Evolutionary conservation across 768 basidiomycete genomes (phyloP).

Genomic region (Paxillus involutus): DNA sequence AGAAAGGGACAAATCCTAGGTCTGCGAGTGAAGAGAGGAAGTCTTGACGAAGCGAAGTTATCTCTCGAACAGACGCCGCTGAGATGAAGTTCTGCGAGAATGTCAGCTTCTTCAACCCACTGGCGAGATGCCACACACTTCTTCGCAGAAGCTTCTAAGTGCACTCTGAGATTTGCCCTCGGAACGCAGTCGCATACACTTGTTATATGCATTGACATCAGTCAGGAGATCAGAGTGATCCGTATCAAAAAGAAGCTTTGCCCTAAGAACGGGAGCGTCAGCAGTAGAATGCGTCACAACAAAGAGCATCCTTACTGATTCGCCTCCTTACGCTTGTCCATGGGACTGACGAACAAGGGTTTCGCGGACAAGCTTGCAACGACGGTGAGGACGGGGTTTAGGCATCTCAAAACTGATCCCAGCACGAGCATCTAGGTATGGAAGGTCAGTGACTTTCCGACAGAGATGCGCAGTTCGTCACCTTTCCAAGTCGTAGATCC

Average conservation of each 20-base stretch:
- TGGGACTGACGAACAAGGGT: slow-evolving; percentile 77
- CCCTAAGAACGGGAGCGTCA: slow-evolving; percentile 42
- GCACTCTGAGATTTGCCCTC: slow-evolving; percentile 47
- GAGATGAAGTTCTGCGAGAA: slow-evolving; percentile 79
- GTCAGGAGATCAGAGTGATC: slow-evolving; percentile 86
- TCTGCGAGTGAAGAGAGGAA: slow-evolving; percentile 68
- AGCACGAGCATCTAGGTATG: slow-evolving; percentile 79
- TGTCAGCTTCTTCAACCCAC: not conserved
- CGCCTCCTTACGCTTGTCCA: slow-evolving; percentile 83
- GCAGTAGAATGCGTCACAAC: not conserved
- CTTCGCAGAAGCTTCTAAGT: slow-evolving; percentile 67
- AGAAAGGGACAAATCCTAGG: slow-evolving; percentile 64
- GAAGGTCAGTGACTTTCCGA: slow-evolving; percentile 1
- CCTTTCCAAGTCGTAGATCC: slow-evolving; percentile 86
- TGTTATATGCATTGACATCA: slow-evolving; percentile 73
- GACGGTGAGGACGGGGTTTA: slow-evolving; percentile 79
- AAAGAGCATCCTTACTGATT: slow-evolving; percentile 47
- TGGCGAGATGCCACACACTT: slow-evolving; percentile 36
- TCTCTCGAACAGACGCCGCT: slow-evolving; percentile 66
- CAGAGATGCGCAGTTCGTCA: slow-evolving; percentile 19
- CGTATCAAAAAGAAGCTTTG: slow-evolving; percentile 64
- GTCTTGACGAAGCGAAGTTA: slow-evolving; percentile 74
- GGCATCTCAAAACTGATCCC: slow-evolving; percentile 78
- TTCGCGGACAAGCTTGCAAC: slow-evolving; percentile 85
- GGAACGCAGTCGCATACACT: slow-evolving; percentile 50